Conservation (phyloP, 148 eudicot genomes). For the Silene uniflora region DNA sequence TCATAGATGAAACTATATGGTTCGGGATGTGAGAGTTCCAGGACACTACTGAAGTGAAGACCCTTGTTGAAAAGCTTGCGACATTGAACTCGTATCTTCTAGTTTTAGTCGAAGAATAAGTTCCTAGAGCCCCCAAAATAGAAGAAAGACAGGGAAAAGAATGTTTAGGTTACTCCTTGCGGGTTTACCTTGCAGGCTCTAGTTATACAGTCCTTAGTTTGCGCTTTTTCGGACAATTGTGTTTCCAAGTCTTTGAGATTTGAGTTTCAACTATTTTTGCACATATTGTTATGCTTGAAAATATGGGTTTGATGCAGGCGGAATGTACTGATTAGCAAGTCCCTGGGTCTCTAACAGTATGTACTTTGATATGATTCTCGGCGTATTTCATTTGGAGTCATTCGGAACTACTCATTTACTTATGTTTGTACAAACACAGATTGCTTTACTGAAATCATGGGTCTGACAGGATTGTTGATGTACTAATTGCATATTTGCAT, state of each 20-base stretch:
- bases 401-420: too few species aligned
- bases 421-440: too few species aligned
- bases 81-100: slow-evolving; percentile 7
- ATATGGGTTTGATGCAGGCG: not conserved
- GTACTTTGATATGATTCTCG: not conserved
- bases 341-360: not conserved
- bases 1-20: slow-evolving; percentile 21
- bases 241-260: not conserved
- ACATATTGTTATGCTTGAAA: not conserved
- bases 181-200: slow-evolving; percentile 16
- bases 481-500: too few species aligned
- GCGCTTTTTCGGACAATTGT: not conserved
- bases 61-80: not conserved
- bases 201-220: slow-evolving; percentile 6
- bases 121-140: slow-evolving; percentile 14
- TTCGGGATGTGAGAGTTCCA: not conserved
- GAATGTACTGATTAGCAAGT: not conserved
- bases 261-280: not conserved
- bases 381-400: slow-evolving; percentile 10
- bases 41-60: not conserved
- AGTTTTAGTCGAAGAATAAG: slow-evolving; percentile 17
- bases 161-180: slow-evolving; percentile 1
- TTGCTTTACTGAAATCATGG: too few species aligned
- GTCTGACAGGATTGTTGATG: too few species aligned
- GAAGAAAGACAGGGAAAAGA: slow-evolving; percentile 16